Percentiles rank a stretch among this genome's conserved stretches.
Conservation (phyloP, 768 basidiomycete genomes). For the Russula lepida region DNA sequence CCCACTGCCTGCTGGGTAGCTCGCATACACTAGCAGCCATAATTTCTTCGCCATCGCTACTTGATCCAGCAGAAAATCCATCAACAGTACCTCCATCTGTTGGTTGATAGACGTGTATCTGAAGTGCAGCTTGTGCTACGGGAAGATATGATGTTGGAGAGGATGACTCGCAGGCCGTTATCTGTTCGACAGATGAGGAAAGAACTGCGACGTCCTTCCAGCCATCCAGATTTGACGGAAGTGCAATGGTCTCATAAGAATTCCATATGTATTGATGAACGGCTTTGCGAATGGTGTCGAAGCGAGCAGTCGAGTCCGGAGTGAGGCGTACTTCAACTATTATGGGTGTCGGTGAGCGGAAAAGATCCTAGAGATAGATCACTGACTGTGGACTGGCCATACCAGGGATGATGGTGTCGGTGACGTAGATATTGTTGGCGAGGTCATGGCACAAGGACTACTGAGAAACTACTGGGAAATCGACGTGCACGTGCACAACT, state of each 20-base stretch:
- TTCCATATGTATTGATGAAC: conserved; percentile 47
- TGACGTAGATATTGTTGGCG: conserved; percentile 11
- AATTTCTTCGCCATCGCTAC: conserved; percentile 60
- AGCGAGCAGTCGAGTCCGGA: conserved; percentile 56
- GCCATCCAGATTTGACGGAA: conserved; percentile 64
- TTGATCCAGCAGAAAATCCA: conserved; percentile 53
- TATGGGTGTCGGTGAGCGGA: neutral
- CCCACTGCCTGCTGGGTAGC: conserved; percentile 73
- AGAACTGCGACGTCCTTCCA: conserved; percentile 75
- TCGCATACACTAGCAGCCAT: conserved; percentile 88
- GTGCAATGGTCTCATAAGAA: conserved; percentile 56
- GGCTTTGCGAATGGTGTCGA: conserved; percentile 62
- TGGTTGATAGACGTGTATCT: conserved; percentile 87
- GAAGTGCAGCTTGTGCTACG: conserved; percentile 51
- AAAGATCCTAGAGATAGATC: neutral
- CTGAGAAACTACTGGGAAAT: too few relatives aligned
- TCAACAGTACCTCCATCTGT: conserved; percentile 57
- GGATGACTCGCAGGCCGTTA: conserved; percentile 62
- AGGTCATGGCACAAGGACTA: conserved; percentile 5
- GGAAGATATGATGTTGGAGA: conserved; percentile 43
- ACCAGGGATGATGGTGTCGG: conserved; percentile 21
- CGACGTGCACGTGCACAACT: neutral
- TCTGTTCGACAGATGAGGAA: conserved; percentile 63
- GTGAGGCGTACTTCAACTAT: conserved; percentile 80
- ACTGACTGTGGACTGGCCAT: conserved; percentile 64